Evolutionary conservation across 768 basidiomycete species (phyloP).

Genomic region (Macrolepiota dolichaula): DNA sequence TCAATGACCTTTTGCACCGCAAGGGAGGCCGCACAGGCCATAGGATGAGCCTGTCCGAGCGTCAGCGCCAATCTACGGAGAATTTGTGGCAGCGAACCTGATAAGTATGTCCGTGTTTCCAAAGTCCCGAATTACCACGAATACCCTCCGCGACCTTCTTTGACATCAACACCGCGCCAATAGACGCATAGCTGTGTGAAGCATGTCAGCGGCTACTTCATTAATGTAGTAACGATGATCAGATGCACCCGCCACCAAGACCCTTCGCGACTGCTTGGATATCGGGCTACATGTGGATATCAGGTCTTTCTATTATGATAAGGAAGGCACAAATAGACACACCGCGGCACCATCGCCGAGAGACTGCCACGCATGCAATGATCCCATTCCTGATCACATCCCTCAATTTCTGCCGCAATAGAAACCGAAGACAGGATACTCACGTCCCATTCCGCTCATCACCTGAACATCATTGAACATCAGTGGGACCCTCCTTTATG

Average conservation of each 20-base stretch:
- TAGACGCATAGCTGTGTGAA: conserved; percentile 57
- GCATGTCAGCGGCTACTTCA: not conserved
- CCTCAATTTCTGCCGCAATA: not conserved
- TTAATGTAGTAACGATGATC: not conserved
- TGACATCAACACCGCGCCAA: conserved; percentile 80
- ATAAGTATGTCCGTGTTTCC: conserved; percentile 87
- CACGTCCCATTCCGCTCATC: conserved; percentile 90
- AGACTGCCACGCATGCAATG: conserved; percentile 82
- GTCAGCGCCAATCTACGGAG: not conserved
- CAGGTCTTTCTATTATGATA: not conserved
- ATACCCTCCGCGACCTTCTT: conserved; percentile 70
- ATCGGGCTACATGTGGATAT: conserved; percentile 51
- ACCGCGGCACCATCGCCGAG: conserved; percentile 70
- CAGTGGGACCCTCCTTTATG: not conserved
- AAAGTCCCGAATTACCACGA: conserved; percentile 60
- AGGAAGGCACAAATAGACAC: conserved; percentile 12
- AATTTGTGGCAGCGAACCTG: conserved; percentile 38
- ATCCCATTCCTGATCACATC: conserved; percentile 69
- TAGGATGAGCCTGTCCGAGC: conserved; percentile 55
- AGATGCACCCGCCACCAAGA: conserved; percentile 76
- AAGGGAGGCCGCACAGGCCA: conserved; percentile 75
- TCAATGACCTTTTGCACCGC: conserved; percentile 77
- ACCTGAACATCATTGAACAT: conserved; percentile 33
- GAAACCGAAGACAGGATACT: conserved; percentile 24
- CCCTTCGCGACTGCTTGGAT: conserved; percentile 90